Conservation (phyloP, 306 rosid species). For the Potentilla sterilis region DNA sequence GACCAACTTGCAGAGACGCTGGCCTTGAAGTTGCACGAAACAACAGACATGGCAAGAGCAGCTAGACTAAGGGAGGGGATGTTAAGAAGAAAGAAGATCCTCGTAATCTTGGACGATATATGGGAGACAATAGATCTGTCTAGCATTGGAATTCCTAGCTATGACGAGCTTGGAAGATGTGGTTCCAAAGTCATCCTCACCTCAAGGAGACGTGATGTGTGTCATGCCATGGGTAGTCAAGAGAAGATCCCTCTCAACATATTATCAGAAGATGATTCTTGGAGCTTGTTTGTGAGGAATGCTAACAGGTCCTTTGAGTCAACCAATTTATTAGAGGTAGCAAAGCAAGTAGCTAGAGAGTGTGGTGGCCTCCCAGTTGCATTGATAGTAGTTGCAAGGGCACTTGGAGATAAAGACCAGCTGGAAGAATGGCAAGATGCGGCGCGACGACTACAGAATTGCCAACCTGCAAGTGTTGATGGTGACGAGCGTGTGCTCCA, state of each 20-base stretch:
- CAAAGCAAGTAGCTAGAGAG: not conserved
- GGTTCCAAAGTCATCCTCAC: not conserved
- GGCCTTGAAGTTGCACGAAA: not conserved
- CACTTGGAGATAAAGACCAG: not conserved
- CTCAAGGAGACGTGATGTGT: not conserved
- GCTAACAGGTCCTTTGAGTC: not conserved
- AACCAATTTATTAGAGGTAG: not conserved
- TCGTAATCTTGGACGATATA: not conserved
- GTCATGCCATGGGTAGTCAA: not conserved
- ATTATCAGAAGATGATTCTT: not conserved
- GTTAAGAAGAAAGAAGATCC: not conserved
- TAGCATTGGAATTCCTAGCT: not conserved
- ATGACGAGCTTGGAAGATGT: not conserved
- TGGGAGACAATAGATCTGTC: not conserved
- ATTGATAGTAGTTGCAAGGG: not conserved
- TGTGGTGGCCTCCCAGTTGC: not conserved
- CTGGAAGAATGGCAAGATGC: not conserved
- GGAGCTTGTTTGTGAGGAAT: not conserved
- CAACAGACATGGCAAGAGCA: not conserved
- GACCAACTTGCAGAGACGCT: not conserved
- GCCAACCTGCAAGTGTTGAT: not conserved
- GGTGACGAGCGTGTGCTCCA: no score
- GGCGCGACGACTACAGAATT: not conserved
- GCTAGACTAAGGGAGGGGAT: not conserved
- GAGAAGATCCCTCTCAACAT: not conserved